Evolutionary conservation across 306 rosid genomes (phyloP).

Genomic region (Calophaca sinica): DNA sequence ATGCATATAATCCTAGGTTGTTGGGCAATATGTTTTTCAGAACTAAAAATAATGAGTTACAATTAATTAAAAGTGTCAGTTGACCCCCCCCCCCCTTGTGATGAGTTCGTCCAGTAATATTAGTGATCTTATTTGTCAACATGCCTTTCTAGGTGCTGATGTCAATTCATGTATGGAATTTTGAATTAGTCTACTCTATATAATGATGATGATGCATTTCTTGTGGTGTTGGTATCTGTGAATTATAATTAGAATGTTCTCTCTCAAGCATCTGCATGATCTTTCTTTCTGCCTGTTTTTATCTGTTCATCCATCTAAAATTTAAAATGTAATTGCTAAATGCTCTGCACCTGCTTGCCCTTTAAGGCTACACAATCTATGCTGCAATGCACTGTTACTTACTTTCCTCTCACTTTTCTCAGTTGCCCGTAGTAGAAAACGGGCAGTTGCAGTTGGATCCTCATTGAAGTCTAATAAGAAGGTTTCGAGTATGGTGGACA

Average conservation of each 20-base stretch:
- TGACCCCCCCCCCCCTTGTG: background rate
- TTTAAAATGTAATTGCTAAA: slow-evolving; percentile 29
- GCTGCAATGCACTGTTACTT: slow-evolving; percentile 25
- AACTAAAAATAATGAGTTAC: background rate
- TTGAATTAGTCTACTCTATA: slow-evolving; percentile 14
- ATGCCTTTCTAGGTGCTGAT: slow-evolving; percentile 22
- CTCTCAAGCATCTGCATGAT: background rate
- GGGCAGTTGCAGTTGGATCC: slow-evolving; percentile 72
- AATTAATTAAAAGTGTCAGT: slow-evolving; percentile 39
- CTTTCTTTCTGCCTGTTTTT: background rate
- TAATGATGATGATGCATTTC: background rate
- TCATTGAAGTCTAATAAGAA: slow-evolving; percentile 92
- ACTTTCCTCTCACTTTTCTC: slow-evolving; percentile 42
- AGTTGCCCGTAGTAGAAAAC: slow-evolving; percentile 74
- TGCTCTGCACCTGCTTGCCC: background rate
- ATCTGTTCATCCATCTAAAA: slow-evolving; percentile 15
- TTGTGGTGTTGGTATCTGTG: slow-evolving; percentile 19
- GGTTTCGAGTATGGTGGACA: slow-evolving; percentile 90
- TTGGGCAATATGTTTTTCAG: slow-evolving; percentile 1
- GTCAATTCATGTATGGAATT: slow-evolving; percentile 26
- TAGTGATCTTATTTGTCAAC: slow-evolving; percentile 9
- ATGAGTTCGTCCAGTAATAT: background rate
- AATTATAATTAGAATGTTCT: background rate
- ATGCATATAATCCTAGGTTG: slow-evolving; percentile 9
- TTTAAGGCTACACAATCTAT: background rate